phyloP scores from a whole-genome alignment of 2,329 filamentous ascomycete species.

The Fusarium buxicola region DNA sequence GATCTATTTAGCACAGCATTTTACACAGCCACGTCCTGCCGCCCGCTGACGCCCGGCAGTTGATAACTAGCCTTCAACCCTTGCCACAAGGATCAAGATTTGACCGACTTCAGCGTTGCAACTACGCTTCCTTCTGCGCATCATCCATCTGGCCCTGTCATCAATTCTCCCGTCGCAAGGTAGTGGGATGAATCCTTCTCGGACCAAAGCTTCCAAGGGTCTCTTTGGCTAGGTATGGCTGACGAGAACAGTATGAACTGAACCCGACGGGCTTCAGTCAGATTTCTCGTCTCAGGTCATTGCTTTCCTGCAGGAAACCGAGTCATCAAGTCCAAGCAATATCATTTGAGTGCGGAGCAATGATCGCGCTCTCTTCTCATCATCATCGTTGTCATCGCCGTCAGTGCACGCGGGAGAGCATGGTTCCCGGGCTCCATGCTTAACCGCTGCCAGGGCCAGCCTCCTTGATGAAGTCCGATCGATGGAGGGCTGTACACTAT shows the following conservation, averaged over 20 bases:
- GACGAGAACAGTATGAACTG: not conserved
- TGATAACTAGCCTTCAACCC: not conserved
- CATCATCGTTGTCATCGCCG: too few relatives aligned
- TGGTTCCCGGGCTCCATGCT: not conserved
- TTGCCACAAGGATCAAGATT: slow-evolving; percentile 2
- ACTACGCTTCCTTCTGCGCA: not conserved
- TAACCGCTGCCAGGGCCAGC: not conserved
- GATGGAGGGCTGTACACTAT: not conserved
- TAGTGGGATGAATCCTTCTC: not conserved
- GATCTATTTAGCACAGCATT: not conserved
- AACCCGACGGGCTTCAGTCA: not conserved
- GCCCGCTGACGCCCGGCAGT: not conserved
- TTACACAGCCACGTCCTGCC: not conserved
- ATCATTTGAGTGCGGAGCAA: not conserved
- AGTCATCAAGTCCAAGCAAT: not conserved
- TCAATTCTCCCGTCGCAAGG: not conserved
- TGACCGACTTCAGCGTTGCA: not conserved
- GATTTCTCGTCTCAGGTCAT: slow-evolving; percentile 3
- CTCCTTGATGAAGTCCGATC: not conserved
- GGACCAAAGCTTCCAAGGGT: not conserved
- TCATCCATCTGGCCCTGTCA: not conserved
- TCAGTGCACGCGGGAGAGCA: slow-evolving; percentile 22
- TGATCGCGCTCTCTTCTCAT: not conserved
- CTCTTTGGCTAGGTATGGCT: not conserved
- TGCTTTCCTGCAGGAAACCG: slow-evolving; percentile 28